A percentile compares a stretch with the other conserved stretches of the same genome.
phyloP scores from a whole-genome alignment of 78 protist genomes.

The Creolimax fragrantissima region DNA sequence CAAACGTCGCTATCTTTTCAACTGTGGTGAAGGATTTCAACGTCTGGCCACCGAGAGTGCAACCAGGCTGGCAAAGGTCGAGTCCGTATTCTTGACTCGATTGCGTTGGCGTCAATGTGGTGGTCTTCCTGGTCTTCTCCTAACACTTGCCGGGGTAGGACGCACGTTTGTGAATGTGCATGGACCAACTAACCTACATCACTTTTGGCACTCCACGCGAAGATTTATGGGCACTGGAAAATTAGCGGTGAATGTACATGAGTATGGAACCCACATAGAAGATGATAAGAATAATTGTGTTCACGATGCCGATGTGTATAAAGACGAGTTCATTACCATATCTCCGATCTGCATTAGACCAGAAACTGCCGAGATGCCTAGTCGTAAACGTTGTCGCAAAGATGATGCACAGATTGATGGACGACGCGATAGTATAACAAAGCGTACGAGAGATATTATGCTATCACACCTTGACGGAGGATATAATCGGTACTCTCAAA shows the following conservation, averaged over 20 bases:
- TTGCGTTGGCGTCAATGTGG: neutral
- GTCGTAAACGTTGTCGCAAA: no score
- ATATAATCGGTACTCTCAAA: neutral
- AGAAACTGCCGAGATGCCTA: no score
- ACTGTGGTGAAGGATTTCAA: constrained; percentile 58
- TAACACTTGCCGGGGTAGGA: neutral
- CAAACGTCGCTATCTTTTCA: constrained; percentile 20
- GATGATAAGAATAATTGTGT: no score
- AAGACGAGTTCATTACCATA: no score
- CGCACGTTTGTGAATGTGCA: neutral
- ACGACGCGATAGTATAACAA: no score
- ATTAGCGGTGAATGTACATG: neutral
- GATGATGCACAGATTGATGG: no score
- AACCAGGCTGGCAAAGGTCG: neutral
- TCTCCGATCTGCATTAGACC: no score
- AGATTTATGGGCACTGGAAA: neutral
- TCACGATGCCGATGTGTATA: no score
- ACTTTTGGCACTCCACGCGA: neutral
- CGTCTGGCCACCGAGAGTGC: constrained; percentile 22
- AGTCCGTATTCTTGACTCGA: neutral
- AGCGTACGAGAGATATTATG: neutral
- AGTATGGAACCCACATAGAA: no score
- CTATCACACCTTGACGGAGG: neutral
- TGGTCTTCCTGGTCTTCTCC: neutral
- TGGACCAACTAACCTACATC: neutral